Base-by-base conservation (phyloP, 2,329 filamentous ascomycete genomes). In the Colletotrichum sp. region DNA sequence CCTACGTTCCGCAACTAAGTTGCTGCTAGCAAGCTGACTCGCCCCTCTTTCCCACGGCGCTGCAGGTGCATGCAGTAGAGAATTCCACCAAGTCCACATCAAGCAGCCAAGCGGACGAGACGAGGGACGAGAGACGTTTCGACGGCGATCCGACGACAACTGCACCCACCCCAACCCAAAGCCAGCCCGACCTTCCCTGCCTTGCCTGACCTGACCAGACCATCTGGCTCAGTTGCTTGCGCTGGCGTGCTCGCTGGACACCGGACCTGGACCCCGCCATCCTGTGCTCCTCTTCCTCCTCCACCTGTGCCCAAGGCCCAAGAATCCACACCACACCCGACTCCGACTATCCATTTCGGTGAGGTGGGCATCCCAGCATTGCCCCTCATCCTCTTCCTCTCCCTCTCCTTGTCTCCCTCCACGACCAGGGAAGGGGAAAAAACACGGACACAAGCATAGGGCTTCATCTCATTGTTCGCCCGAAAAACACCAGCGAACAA, bases 321-420 rank as follows among this genome's bases (percentile, higher is more conserved):
- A 68, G 59, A 75, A 72, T 32, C 73, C 69, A 75, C 73, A 52
- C 36, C 16, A 66, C 48, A 73, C 60, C 67, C 67, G 67, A 69
- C 67, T 65, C 64, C 44, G 44, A 48, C 44, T 48, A 48, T 22
- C 44, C 70, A 61, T 68, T 60, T 65, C 70, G 59, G 73, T 73
- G 64, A 71, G 64, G 73, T 73, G 64, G 64, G 57, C 69, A 68
- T 72, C 72, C 63, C 63, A 68, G 67, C 69, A 28, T 15, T 68
- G 68, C 63, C 73, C 55, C 63, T 72, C 79, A 71, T 77, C 72
- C 19, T 59, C 55, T 70, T 74, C 64, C 70, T 78, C 71, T 75
- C 77, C 78, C 76, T 73, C 76, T 66, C 55, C 36, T 74, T 59
- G 32, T 30, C 32, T 68, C 34, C 48, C 25, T 44, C 57, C 52